A percentile compares a stretch with the other conserved stretches of the same genome.
Evolutionary conservation across 2,329 filamentous ascomycete genomes (phyloP).

Genomic region (Botrytis paeoniae): DNA sequence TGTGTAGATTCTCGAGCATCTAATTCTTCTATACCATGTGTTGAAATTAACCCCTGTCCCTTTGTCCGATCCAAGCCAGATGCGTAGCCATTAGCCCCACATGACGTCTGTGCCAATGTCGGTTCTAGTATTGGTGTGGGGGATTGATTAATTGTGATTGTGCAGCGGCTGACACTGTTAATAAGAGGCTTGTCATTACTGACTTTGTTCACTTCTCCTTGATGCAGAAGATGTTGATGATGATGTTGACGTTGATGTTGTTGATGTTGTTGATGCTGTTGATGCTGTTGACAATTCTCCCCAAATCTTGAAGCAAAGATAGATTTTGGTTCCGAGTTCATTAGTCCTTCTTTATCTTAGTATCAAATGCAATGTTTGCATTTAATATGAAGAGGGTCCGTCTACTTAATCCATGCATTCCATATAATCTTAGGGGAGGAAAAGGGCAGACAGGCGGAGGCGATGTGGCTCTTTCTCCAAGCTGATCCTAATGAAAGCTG

Average conservation of each 20-base stretch:
- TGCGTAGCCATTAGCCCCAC: background rate
- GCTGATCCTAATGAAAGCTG: background rate
- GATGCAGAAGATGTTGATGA: background rate
- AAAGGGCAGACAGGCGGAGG: background rate
- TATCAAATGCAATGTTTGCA: background rate
- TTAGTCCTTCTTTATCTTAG: background rate
- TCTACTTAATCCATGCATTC: background rate
- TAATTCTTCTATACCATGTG: conserved; percentile 9
- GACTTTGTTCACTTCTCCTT: background rate
- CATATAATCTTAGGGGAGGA: background rate
- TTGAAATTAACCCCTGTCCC: conserved; percentile 8
- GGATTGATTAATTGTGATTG: background rate
- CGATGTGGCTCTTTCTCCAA: background rate
- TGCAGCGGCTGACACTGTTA: background rate
- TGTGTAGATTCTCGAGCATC: background rate
- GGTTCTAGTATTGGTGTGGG: background rate
- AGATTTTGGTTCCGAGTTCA: conserved; percentile 6
- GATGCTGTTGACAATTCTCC: background rate
- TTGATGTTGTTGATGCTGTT: background rate
- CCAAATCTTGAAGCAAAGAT: background rate
- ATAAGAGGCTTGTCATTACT: background rate
- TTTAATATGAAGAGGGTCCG: background rate
- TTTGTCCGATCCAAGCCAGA: conserved; percentile 11
- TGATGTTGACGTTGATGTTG: background rate
- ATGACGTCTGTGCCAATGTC: conserved; percentile 10